phyloP scores from a whole-genome alignment of 768 basidiomycete genomes.

The Tricholoma flavovirens region DNA sequence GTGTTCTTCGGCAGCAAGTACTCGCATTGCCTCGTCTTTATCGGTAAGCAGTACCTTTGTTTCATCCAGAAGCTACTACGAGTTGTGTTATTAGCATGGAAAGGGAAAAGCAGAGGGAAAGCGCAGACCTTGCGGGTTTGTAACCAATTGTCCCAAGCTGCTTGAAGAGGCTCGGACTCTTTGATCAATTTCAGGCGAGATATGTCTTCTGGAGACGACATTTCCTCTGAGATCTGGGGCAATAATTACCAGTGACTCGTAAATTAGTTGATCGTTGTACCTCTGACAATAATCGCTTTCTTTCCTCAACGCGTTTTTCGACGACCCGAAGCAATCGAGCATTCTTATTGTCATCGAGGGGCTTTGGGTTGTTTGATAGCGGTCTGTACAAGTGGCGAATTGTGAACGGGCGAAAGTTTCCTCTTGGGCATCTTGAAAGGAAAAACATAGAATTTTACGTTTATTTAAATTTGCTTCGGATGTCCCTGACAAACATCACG shows the following conservation, averaged over 20 bases:
- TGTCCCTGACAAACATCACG: constrained; percentile 12
- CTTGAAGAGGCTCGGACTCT: constrained; percentile 60
- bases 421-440: constrained; percentile 6
- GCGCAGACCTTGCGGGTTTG: constrained; percentile 49
- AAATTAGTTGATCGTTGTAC: constrained; percentile 17
- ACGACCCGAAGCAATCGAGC: constrained; percentile 50
- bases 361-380: constrained; percentile 14
- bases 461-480: constrained; percentile 14
- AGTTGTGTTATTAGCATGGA: constrained; percentile 2
- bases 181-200: constrained; percentile 54
- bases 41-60: constrained; percentile 60
- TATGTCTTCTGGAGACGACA: constrained; percentile 54
- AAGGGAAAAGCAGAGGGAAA: neutral
- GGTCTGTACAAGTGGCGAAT: constrained; percentile 2
- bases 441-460: constrained; percentile 4
- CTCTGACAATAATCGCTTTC: constrained; percentile 39
- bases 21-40: constrained; percentile 68
- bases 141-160: constrained; percentile 64
- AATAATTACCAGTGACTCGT: constrained; percentile 5
- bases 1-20: constrained; percentile 68
- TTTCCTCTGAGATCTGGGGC: constrained; percentile 44
- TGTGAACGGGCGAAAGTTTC: constrained; percentile 4
- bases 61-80: constrained; percentile 61
- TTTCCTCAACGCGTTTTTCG: constrained; percentile 45
- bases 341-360: constrained; percentile 32